Evolutionary conservation across 805 yeast species (phyloP), one percentile per base, ranked within the genome.

Genomic region (Ogataea populi-albae): DNA sequence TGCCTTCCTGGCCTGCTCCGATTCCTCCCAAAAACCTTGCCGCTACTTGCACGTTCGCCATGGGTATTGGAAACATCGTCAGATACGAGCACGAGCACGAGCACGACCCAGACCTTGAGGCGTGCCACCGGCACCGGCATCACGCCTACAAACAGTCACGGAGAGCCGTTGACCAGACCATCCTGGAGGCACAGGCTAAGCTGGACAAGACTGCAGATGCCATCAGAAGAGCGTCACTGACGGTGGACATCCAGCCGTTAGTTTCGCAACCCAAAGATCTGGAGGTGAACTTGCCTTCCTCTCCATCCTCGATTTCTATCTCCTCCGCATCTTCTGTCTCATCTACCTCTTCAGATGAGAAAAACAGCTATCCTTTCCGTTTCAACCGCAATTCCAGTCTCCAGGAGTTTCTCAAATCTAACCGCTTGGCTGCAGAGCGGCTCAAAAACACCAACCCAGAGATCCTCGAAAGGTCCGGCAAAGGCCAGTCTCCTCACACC

Each of bases 401-500:
- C 29, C 61, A 64, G 30, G 82, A 77, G 37, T 75, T 63, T 42
- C 49, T 77, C 6, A 48, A 63, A 25, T 69, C 75, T 44, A 77
- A 77, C 53, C 65, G 62, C 45, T 51, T 54, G 17, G 70, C 60
- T 40, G 72, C 69, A 18, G 76, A 74, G 30, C 62, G 61, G 14
- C 65, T 77, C 41, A 68, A 68, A 35, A 58, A 62, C 16, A 61
- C 67, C 31, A 73, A 77, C 50, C 82, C 87, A 0, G 68, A 70
- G 30, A 61, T 85, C 7, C 71, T 84, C 54, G 76, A 75, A 25
- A 49, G 64, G 42, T 86, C 86, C 50, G 89, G 80, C 2, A 67
- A 75, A 52, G 96, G 96, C 34, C 97, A 88, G 62, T 57, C 76
- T n/a, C 98, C 98, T 14, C 93, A 86, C 61, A 86, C 96, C 4